Base-by-base conservation (phyloP, 495 filamentous ascomycete species). In the Penicillium antarcticum region DNA sequence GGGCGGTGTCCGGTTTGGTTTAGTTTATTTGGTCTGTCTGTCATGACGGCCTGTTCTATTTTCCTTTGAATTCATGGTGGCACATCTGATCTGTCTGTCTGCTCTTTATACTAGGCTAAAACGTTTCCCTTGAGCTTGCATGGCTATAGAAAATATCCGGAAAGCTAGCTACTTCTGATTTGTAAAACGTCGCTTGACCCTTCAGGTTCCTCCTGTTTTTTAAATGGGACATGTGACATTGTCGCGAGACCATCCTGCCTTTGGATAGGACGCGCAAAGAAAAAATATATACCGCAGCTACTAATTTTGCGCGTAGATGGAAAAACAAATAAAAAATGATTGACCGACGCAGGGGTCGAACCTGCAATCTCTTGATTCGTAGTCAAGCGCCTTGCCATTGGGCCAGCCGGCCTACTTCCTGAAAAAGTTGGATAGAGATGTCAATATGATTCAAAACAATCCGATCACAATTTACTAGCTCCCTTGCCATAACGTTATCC, bases 371-470 rank as follows among this genome's bases (percentile, higher is more conserved):
- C 77, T 80, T 80, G 77, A 80, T 80, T 80, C 80, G 80, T 82
- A 83, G 80, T 83, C 80, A 83, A 83, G 80, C 80, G 80, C 80
- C 80, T 83, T 83, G 75, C 80, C 80, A 83, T 83, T 83, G 75
- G 78, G 79, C 80, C 78, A 83, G 71, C 71, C 61, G 69, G 66
- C 68, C 67, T 45, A 14, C 1, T 51, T 51, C 5, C 29, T 48
- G 26, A 18, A 35, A 16, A 11, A 11, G 1, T 1, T n/a, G 19
- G n/a, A 4, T 5, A 2, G 4, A 18, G 12, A 26, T 35, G 21
- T 16, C 4, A n/a, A 8, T 41, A 52, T 32, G 9, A 42, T 10
- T 13, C 18, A 23, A 7, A 29, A 23, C 21, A 23, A 23, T n/a
- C n/a, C n/a, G n/a, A n/a, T n/a, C n/a, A n/a, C n/a, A n/a, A n/a